phyloP scores from a whole-genome alignment of 257 asterid genomes.

The Plantago ovata region DNA sequence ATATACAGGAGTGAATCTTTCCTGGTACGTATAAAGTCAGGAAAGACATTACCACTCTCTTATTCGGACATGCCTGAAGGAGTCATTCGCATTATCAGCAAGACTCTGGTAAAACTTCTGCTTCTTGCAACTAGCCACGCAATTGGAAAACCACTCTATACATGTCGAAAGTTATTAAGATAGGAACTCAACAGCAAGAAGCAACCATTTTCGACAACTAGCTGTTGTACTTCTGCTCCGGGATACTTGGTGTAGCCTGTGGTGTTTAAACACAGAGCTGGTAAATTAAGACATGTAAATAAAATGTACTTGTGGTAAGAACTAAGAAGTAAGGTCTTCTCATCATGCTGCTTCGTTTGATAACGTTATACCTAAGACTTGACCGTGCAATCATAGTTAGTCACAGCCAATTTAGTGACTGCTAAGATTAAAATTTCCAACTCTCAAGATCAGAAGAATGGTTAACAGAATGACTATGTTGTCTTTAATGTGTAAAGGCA shows the following conservation, averaged over 20 bases:
- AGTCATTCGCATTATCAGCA: background rate
- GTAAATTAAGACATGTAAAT: background rate
- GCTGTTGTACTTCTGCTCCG: slow-evolving; percentile 14
- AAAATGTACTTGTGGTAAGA: background rate
- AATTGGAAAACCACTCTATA: slow-evolving; percentile 2
- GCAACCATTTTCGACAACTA: background rate
- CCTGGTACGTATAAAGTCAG: background rate
- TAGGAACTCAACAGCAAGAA: background rate
- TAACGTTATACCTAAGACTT: no score
- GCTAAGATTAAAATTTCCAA: background rate
- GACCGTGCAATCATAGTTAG: background rate
- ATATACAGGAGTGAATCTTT: no score
- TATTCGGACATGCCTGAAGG: background rate
- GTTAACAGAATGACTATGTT: background rate
- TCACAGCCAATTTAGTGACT: slow-evolving; percentile 5
- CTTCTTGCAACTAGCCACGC: background rate
- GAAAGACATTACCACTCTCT: background rate
- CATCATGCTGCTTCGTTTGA: background rate
- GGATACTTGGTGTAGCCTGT: slow-evolving; percentile 11
- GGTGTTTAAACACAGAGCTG: slow-evolving; percentile 6
- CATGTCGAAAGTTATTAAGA: slow-evolving; percentile 7
- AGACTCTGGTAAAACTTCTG: background rate
- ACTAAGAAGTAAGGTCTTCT: background rate
- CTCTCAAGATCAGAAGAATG: background rate
- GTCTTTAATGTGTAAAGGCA: background rate